Evolutionary conservation across 2,329 filamentous ascomycete species (phyloP).

Genomic region (Pyrenochaeta sp.): DNA sequence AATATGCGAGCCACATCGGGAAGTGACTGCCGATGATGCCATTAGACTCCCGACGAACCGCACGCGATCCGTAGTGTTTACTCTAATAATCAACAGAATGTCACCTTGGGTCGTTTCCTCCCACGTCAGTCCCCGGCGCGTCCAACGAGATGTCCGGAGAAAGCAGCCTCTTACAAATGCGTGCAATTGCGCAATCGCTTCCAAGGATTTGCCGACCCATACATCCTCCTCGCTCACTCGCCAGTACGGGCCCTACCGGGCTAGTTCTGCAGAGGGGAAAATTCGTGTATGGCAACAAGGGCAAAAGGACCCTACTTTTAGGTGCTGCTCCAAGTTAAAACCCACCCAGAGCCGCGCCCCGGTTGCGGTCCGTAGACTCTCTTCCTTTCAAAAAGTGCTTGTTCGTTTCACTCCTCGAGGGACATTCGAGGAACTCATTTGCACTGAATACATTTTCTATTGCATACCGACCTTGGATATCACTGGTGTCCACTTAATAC

Average conservation of each 20-base stretch:
- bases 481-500: too few species aligned
- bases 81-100: background rate
- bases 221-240: constrained; percentile 24
- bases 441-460: too few species aligned
- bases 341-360: constrained; percentile 5
- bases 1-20: background rate
- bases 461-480: too few species aligned
- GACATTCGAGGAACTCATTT: too few species aligned
- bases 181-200: constrained; percentile 50
- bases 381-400: too few species aligned
- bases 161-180: constrained; percentile 30
- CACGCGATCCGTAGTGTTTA: constrained; percentile 1
- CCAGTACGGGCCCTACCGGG: too few species aligned
- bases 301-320: constrained; percentile 1
- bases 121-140: constrained; percentile 13
- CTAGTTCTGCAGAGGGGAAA: constrained; percentile 28
- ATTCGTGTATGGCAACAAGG: constrained; percentile 15
- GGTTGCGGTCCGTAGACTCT: too few species aligned
- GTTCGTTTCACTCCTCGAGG: too few species aligned
- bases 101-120: constrained; percentile 6
- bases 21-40: too few species aligned
- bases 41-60: background rate
- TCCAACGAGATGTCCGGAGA: constrained; percentile 9
- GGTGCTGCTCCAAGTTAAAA: constrained; percentile 18
- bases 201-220: constrained; percentile 43